Evolutionary conservation across 2,329 filamentous ascomycete species (phyloP).

Genomic region (Cladosporium phlei): DNA sequence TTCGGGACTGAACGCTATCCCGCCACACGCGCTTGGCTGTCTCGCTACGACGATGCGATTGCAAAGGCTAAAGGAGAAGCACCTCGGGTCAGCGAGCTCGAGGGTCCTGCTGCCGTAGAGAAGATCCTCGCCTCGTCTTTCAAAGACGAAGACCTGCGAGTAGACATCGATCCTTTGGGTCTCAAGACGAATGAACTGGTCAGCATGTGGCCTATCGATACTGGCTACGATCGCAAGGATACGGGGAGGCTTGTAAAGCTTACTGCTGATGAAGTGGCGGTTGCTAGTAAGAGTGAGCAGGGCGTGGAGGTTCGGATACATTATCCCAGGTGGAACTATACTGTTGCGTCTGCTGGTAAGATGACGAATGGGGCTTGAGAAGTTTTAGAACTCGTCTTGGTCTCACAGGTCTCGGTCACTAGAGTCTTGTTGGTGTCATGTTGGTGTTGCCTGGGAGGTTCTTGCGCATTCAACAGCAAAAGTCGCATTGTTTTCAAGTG

Average conservation of each 20-base stretch:
- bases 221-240: conserved; percentile 15
- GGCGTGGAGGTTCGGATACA: conserved; percentile 24
- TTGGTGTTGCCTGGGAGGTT: no score
- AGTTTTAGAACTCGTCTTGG: no score
- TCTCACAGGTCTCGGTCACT: no score
- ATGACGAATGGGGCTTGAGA: no score
- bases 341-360: conserved; percentile 21
- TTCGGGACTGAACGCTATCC: conserved; percentile 18
- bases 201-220: conserved; percentile 19
- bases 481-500: no score
- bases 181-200: conserved; percentile 15
- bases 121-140: conserved; percentile 10
- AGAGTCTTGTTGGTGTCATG: no score
- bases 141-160: conserved; percentile 7
- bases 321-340: conserved; percentile 36
- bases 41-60: conserved; percentile 16
- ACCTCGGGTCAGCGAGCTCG: conserved; percentile 17
- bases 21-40: conserved; percentile 17
- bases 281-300: conserved; percentile 14
- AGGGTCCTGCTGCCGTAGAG: conserved; percentile 14
- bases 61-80: conserved; percentile 14
- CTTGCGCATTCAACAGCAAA: no score
- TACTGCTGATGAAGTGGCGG: conserved; percentile 14
- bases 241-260: conserved; percentile 18
- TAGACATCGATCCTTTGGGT: conserved; percentile 16